Evolutionary conservation across 2,329 filamentous ascomycete species (phyloP), one percentile per base, ranked within the genome.

Genomic region (Phialophora verrucosa): DNA sequence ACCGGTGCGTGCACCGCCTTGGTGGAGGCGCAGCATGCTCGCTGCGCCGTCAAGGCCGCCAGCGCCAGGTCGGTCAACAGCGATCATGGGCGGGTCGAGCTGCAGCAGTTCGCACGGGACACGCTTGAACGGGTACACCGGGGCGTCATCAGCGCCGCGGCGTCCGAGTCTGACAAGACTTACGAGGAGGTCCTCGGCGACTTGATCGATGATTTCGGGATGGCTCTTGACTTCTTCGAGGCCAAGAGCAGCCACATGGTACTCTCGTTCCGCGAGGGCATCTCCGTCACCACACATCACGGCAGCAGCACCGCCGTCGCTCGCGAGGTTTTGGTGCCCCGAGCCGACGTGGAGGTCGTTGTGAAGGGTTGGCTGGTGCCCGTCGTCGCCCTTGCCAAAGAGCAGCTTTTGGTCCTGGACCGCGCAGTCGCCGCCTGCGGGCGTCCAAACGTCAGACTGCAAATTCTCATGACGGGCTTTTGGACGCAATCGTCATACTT

Each of bases 391-490:
- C 49, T 51, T 51, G 23, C 49, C 49, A 51, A 27, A 12, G 20
- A 51, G 25, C 49, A 51, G 1, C 25, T 23, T 27, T 8, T 25
- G 25, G 20, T 8, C 25, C 49, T 51, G 11, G 14, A 27, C 1
- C 20, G 49, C 11, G 25, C 10, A 5, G 6, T 27, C 4, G 23
- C 7, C 10, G 20, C 47, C 47, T 17, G 4, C 14, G 14, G 14
- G 14, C 14, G 38, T 44, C 38, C 6, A 20, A n/a, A 44, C 49
- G 14, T 20, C 49, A 14, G 23, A 3, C 49, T 23, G 25, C 49
- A 29, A 23, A 23, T 51, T 23, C 20, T 51, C 49, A 51, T 51
- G 49, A 51, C 49, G 49, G 49, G 49, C 1, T 51, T 51, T 23
- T 51, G 49, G 49, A 29, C 49, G 23, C 20, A 23, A 27, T 29